Base-by-base conservation (phyloP, 208 protist genomes). In the Crithidia mellificae region DNA sequence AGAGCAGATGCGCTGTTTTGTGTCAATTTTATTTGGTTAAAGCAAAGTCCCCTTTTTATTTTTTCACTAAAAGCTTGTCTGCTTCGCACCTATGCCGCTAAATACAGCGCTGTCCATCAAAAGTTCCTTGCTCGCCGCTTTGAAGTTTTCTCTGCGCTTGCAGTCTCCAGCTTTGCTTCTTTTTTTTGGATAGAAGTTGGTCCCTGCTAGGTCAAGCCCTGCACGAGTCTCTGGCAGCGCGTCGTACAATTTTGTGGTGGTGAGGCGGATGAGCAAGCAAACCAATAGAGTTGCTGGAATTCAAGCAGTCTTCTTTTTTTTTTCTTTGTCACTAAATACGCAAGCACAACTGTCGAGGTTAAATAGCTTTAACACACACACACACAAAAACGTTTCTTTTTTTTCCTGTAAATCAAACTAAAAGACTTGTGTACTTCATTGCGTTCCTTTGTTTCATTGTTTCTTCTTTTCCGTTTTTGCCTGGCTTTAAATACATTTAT, bases 341-440 rank as follows among this genome's bases (percentile, higher is more conserved):
- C 25, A 43, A 39, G 25, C 24, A 53, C 9, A 61, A 62, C 22
- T 5, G 22, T 34, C 29, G 57, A 52, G 39, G 20, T 19, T 38
- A 56, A 43, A 24, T 29, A 29, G 20, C 6, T 68, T 56, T 29
- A 9, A 15, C 24, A 66, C 44, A 55, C 51, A 51, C n/a, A n/a
- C n/a, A n/a, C n/a, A n/a, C n/a, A 52, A 47, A 63, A 52, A 63
- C 56, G 56, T 36, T 50, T 43, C 7, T 53, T 43, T 53, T 52
- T 22, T 63, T 63, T 38, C 43, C 6, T n/a, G 11, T 39, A 39
- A n/a, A n/a, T n/a, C n/a, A 17, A 39, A 39, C 7, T 12, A 56
- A 56, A 20, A 39, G 51, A 56, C 51, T 56, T 39, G 51, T 56
- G 51, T 56, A 56, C 3, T 22, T 50, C 17, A 57, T 22, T 59